These are phyloP conservation scores for Chytriomyces sp. DNA, from an alignment of 192 early-diverging fungal species.

Conservation along the genomic window DNA sequence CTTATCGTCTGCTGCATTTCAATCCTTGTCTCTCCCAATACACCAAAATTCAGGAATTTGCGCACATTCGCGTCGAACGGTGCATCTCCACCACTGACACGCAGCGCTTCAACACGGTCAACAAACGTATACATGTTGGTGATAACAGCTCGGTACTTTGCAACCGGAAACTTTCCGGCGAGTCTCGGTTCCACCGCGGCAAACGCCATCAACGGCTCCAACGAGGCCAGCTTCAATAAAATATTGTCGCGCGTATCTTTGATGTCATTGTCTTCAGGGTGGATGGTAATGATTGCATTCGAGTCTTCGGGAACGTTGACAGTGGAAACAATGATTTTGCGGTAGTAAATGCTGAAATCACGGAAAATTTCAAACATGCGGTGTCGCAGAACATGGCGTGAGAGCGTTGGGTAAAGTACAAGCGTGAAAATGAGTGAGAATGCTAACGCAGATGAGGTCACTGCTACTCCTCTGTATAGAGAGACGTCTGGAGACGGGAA, in stretches of 20 bases:
- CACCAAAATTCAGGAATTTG: slow-evolving; percentile 1
- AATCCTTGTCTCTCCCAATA: background rate
- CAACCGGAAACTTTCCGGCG: slow-evolving; percentile 8
- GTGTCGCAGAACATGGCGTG: slow-evolving; percentile 19
- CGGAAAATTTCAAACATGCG: slow-evolving; percentile 7
- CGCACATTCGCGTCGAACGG: slow-evolving; percentile 5
- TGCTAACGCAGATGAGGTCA: background rate
- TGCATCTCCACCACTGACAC: slow-evolving; percentile 12
- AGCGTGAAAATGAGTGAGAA: slow-evolving; percentile 40
- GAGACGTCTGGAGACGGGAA: slow-evolving; percentile 11
- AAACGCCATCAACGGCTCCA: slow-evolving; percentile 34
- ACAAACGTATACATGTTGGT: background rate
- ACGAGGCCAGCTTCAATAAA: slow-evolving; percentile 3
- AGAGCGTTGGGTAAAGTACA: slow-evolving; percentile 38
- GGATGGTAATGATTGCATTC: background rate
- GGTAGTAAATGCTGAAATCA: slow-evolving; percentile 30
- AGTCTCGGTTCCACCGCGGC: slow-evolving; percentile 33
- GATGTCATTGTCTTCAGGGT: slow-evolving; percentile 18
- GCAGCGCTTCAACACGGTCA: slow-evolving; percentile 23
- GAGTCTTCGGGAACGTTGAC: slow-evolving; percentile 8
- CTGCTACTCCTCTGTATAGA: slow-evolving; percentile 24
- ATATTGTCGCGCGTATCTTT: slow-evolving; percentile 24
- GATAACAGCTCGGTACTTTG: slow-evolving; percentile 28
- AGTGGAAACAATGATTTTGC: slow-evolving; percentile 13
- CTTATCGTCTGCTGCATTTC: slow-evolving; percentile 23